Evolutionary conservation across 805 yeast species (phyloP), one percentile per base, ranked within the genome.

Genomic region (Candida ipomoeae): DNA sequence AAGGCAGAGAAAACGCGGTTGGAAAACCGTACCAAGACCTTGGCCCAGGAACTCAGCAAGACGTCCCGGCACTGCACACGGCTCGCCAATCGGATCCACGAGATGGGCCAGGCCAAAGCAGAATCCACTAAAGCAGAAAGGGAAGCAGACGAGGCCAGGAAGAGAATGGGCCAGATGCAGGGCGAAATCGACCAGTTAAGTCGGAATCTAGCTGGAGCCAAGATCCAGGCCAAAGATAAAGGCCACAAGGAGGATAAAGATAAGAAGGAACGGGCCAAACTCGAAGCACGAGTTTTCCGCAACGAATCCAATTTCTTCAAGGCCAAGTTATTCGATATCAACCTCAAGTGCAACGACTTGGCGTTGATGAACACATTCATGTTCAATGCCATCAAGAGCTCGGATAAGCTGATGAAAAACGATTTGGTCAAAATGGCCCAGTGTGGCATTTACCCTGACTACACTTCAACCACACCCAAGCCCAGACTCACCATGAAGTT

Each of bases 311-410:
- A 73, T 33, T 70, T 76, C 49, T 77, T 73, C 61, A 73, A 67
- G 55, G 74, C 81, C 47, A 78, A 74, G 56, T 64, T 79, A 43
- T 72, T 73, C 42, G 82, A 80, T 50, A 61, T 73, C 47, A 66
- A 70, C 44, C 41, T 67, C 48, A 63, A 58, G 44, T 61, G 66
- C 43, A 67, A 69, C 44, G 74, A 71, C 52, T 59, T 73, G 46
- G 61, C 63, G 42, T 44, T 64, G 46, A 68, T 71, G 71, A 67
- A 73, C 52, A 51, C 62, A 2, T 70, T 60, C 53, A 63, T 66
- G 26, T 60, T 64, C 43, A 56, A 62, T 17, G 57, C 71, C 17
- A 60, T 69, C 35, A 61, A 59, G 44, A 65, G 64, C 48, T 62
- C 71, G 10, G 62, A 63, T 35, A 55, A 58, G 31, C 48, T 54